These are phyloP conservation scores for Ogataea methanolica DNA, from an alignment of 805 yeast species.

Conservation along the genomic window DNA sequence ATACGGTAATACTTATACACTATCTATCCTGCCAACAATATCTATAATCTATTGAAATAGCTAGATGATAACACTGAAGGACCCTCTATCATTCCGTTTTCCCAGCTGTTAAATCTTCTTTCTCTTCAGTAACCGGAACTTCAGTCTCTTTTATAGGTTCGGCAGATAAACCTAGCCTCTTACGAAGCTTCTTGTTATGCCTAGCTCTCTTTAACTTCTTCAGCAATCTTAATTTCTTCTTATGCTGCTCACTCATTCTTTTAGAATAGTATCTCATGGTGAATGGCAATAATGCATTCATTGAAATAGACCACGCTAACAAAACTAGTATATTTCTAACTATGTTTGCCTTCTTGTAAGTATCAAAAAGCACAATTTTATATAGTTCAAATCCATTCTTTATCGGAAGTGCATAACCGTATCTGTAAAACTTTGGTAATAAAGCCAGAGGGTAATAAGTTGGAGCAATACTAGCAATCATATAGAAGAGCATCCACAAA, in stretches of 20 bases:
- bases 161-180: not conserved
- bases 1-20: too few relatives aligned
- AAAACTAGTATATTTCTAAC: slow-evolving; percentile 59
- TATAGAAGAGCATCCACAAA: slow-evolving; percentile 66
- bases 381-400: slow-evolving; percentile 54
- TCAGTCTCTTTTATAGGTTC: not conserved
- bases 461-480: slow-evolving; percentile 58
- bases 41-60: too few relatives aligned
- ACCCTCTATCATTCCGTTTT: too few relatives aligned
- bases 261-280: slow-evolving; percentile 17
- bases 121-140: not conserved
- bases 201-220: slow-evolving; percentile 7
- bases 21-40: too few relatives aligned
- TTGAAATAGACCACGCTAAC: slow-evolving; percentile 53
- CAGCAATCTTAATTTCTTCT: slow-evolving; percentile 11
- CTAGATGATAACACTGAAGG: too few relatives aligned
- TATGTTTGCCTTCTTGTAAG: slow-evolving; percentile 46
- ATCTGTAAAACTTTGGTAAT: slow-evolving; percentile 48
- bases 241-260: slow-evolving; percentile 9
- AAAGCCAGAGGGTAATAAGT: slow-evolving; percentile 58
- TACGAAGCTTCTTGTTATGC: not conserved
- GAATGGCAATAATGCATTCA: slow-evolving; percentile 38
- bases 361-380: slow-evolving; percentile 52
- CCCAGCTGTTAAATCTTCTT: not conserved
- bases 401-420: slow-evolving; percentile 66